A percentile compares a stretch with the other conserved stretches of the same genome.
Conservation (phyloP, 345 rosid species). For the Citrus medica region DNA sequence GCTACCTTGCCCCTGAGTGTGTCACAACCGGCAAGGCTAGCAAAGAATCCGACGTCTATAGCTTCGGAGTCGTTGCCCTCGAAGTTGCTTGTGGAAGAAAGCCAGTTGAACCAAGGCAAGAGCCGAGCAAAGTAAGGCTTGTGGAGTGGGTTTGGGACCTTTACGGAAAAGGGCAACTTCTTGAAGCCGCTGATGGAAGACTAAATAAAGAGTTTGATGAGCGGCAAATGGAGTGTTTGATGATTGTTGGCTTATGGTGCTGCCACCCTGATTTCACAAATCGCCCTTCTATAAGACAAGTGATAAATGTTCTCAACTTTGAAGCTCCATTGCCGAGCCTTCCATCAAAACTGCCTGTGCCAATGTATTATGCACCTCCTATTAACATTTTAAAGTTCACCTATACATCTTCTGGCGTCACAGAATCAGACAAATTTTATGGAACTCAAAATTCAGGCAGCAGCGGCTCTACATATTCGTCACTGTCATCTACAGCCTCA, state of each 20-base stretch:
- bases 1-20: slow-evolving; percentile 39
- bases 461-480: slow-evolving; percentile 17
- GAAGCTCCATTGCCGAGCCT: slow-evolving; percentile 44
- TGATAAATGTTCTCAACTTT: slow-evolving; percentile 37
- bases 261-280: slow-evolving; percentile 40
- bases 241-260: slow-evolving; percentile 54
- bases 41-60: slow-evolving; percentile 50
- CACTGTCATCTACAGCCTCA: slow-evolving; percentile 18
- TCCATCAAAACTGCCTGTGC: slow-evolving; percentile 48
- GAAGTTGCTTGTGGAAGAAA: slow-evolving; percentile 45
- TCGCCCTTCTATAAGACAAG: slow-evolving; percentile 48
- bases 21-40: slow-evolving; percentile 40
- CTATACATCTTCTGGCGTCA: slow-evolving; percentile 16
- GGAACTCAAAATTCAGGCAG: slow-evolving; percentile 20
- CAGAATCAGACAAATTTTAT: slow-evolving; percentile 19
- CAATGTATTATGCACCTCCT: slow-evolving; percentile 44
- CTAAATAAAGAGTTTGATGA: slow-evolving; percentile 24
- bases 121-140: slow-evolving; percentile 28
- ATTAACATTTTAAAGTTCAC: slow-evolving; percentile 14
- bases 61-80: slow-evolving; percentile 46
- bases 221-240: slow-evolving; percentile 32
- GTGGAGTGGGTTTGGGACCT: slow-evolving; percentile 52
- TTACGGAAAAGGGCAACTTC: slow-evolving; percentile 31
- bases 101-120: slow-evolving; percentile 32
- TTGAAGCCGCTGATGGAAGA: slow-evolving; percentile 29